Conservation (phyloP, 345 rosid genomes). For the sweet orange (Citrus sinensis) region DVS_A1.0 CM039169.1:3622001-3622500, state of each 20-base stretch:
- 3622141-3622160: conserved; percentile 20
- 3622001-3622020: conserved; percentile 92
- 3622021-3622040: conserved; percentile 96
- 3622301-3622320: conserved; percentile 91
- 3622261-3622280: conserved; percentile 78
- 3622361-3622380: conserved; percentile 1
- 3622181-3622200: conserved; percentile 97
- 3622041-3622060: conserved; percentile 96
- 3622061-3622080: conserved; percentile 88
- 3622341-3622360: conserved; percentile 4
- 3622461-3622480: conserved; percentile 94
- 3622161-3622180: conserved; percentile 49
- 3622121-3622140: conserved; percentile 13
- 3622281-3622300: conserved; percentile 94
- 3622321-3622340: conserved; percentile 48
- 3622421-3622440: conserved; percentile 96
- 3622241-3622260: conserved; percentile 98
- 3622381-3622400: conserved; percentile 32
- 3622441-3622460: conserved; percentile 89
- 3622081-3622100: conserved; percentile 98
- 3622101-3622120: conserved; percentile 23
- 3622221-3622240: conserved; percentile 95
- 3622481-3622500: conserved; percentile 97
- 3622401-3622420: conserved; percentile 32
- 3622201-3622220: conserved; percentile 97